Evolutionary conservation across 768 basidiomycete genomes (phyloP), one percentile per base, ranked within the genome.

Genomic region (Melanogaster broomeanus): DNA sequence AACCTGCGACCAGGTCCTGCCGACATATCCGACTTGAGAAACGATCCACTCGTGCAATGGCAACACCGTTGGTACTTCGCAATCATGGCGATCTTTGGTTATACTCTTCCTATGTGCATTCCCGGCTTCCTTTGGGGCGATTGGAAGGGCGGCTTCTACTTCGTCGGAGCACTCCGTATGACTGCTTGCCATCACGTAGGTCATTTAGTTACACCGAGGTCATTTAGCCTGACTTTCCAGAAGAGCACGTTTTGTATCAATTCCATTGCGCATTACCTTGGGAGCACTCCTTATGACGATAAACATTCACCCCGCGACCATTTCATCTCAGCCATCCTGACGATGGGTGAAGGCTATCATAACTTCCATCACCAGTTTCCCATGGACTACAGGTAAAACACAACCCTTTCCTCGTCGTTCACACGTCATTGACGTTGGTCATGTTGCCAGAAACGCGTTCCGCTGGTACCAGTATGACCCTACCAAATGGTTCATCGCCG

Each of bases 321-420:
- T 67, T 75, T 92, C 59, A 64, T 93, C 39, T 92, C 91, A 28
- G 90, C 91, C 10, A 75, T 93, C 57, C 77, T 88, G 51, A 93
- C 91, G 4, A 83, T 92, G 68, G 81, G 81, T 3, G 82, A 83
- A 66, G 82, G 82, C 9, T 83, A 83, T 65, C 81, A 83, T 66
- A 83, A 83, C 65, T 91, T 91, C 69, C 89, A 92, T 68, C 90
- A 92, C 64, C 89, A 93, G 58, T 93, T 92, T 72, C 91, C 90
- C 9, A 89, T 87, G 87, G 80, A 81, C 59, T 81, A 78, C 67
- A 56, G 65, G 61, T 62, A 45, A 52, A 45, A 24, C 12, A 24
- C 12, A 12, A 38, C 13, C 24, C 19, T 11, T 49, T 6, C 27
- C 44, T 31, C 19, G 13, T n/a, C 12, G 25, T 38, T 38, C 41